These are phyloP conservation scores for Glaciozyma antarctica DNA, from an alignment of 768 basidiomycete species.

Conservation along the genomic window DNA sequence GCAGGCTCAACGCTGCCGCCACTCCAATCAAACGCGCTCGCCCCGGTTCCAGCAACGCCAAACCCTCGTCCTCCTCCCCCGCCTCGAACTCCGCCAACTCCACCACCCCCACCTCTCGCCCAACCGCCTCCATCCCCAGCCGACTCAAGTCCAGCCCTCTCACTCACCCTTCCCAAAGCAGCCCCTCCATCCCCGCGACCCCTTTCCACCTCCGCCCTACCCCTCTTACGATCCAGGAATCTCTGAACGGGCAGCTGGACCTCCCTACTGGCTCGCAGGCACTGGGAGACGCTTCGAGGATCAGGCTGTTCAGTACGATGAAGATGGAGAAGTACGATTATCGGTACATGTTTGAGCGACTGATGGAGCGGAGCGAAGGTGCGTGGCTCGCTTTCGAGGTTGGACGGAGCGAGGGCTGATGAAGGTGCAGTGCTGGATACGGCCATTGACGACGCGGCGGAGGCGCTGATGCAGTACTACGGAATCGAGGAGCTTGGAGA, in stretches of 20 bases:
- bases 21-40: too few relatives aligned
- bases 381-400: constrained; percentile 14
- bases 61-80: too few relatives aligned
- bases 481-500: constrained; percentile 60
- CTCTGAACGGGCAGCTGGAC: constrained; percentile 41
- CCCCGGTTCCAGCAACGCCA: too few relatives aligned
- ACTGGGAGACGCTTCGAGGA: constrained; percentile 29
- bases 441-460: constrained; percentile 75
- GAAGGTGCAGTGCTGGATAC: constrained; percentile 60
- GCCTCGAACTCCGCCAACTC: not conserved
- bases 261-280: constrained; percentile 25
- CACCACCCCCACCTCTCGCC: not conserved
- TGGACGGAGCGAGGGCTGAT: not conserved
- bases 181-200: constrained; percentile 5
- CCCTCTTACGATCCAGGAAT: constrained; percentile 34
- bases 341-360: constrained; percentile 90
- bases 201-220: constrained; percentile 16
- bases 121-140: not conserved
- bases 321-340: constrained; percentile 47
- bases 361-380: constrained; percentile 76
- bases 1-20: too few relatives aligned
- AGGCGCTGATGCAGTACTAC: constrained; percentile 62
- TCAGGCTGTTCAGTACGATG: constrained; percentile 34
- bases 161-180: not conserved
- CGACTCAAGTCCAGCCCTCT: not conserved